Conservation (phyloP, 768 basidiomycete genomes). For the Asterophora lycoperdoides region DNA sequence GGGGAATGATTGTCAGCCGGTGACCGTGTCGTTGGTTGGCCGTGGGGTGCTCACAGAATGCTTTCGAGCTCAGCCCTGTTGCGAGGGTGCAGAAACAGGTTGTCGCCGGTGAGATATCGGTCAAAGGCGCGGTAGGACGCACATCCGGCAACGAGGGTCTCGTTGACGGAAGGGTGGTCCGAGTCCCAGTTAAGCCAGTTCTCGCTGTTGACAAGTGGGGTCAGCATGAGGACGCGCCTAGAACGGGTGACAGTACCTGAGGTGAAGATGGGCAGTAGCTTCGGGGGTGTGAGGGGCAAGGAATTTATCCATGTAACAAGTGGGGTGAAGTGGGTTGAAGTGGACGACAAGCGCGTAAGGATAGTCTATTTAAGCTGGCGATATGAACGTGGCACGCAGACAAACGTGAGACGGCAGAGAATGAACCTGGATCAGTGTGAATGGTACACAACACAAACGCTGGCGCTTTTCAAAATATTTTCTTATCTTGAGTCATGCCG, state of each 20-base stretch:
- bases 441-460: not conserved
- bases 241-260: constrained; percentile 44
- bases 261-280: constrained; percentile 62
- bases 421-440: constrained; percentile 1
- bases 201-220: constrained; percentile 41
- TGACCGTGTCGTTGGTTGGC: not conserved
- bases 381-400: constrained; percentile 17
- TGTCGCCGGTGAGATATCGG: constrained; percentile 66
- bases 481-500: constrained; percentile 14
- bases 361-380: constrained; percentile 7
- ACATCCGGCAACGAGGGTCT: constrained; percentile 69
- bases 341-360: constrained; percentile 8
- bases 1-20: not conserved
- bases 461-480: constrained; percentile 5
- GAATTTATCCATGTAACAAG: constrained; percentile 58
- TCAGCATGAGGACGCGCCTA: constrained; percentile 2
- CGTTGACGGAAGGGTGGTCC: constrained; percentile 64
- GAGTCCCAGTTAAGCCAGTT: constrained; percentile 67
- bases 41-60: constrained; percentile 50
- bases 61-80: constrained; percentile 64
- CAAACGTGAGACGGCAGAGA: constrained; percentile 28
- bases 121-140: constrained; percentile 80
- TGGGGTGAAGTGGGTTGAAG: constrained; percentile 13
- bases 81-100: constrained; percentile 67
- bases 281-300: constrained; percentile 72